These are phyloP conservation scores for Periconia sp. DNA, from an alignment of 2,329 filamentous ascomycete species.

Conservation along the genomic window DNA sequence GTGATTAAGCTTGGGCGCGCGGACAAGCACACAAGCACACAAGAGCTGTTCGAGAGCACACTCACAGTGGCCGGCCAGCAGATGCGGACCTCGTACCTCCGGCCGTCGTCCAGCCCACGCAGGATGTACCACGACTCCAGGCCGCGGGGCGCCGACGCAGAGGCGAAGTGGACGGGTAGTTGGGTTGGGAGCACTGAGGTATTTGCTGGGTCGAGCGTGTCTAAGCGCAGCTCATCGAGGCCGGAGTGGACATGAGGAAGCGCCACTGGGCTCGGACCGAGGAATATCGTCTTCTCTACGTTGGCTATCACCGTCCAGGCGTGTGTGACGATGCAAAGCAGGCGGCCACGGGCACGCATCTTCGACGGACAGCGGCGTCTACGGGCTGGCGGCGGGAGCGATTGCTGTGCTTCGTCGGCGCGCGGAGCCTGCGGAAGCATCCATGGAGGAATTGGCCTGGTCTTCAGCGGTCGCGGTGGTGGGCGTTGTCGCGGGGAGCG, in stretches of 20 bases:
- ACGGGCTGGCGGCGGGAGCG: no score
- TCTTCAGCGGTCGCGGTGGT: no score
- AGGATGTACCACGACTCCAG: constrained; percentile 80
- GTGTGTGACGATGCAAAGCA: constrained; percentile 38
- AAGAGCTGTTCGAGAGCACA: constrained; percentile 27
- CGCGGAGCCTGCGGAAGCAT: no score
- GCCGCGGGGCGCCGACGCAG: constrained; percentile 59
- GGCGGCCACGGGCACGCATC: constrained; percentile 39
- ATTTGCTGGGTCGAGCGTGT: constrained; percentile 63
- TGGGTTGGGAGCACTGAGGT: constrained; percentile 64
- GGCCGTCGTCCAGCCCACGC: constrained; percentile 69
- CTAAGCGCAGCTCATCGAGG: constrained; percentile 67
- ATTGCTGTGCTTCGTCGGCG: no score
- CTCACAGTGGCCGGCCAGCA: constrained; percentile 94
- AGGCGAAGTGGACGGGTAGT: constrained; percentile 73
- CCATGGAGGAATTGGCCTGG: no score
- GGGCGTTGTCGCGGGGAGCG: no score
- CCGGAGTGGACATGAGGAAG: constrained; percentile 63
- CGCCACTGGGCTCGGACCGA: constrained; percentile 66
- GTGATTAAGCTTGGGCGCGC: not conserved
- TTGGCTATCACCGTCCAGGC: constrained; percentile 65
- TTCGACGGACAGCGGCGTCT: constrained; percentile 33
- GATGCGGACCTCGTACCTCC: constrained; percentile 87
- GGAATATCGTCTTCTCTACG: constrained; percentile 89
- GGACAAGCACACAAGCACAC: not conserved